Conservation (phyloP, 352 stramenopile genomes). For the Globisporangium solare region DNA sequence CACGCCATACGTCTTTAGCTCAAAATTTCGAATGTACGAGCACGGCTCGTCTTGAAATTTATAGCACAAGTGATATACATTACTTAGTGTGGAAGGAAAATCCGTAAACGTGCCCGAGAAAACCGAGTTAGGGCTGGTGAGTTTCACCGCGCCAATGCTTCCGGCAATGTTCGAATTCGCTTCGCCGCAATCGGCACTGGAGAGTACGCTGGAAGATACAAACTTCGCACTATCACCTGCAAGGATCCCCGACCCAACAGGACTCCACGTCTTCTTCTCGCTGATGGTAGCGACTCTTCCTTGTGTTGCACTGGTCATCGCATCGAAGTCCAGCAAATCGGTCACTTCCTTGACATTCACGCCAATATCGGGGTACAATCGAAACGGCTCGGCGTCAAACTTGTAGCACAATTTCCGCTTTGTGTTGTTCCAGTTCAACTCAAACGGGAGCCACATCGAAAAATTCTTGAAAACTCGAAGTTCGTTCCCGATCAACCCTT, state of each 20-base stretch:
- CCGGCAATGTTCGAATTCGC: conserved; percentile 28
- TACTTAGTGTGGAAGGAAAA: conserved; percentile 30
- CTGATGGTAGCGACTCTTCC: conserved; percentile 42
- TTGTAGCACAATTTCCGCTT: conserved; percentile 63
- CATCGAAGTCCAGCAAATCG: conserved; percentile 32
- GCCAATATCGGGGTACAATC: conserved; percentile 32
- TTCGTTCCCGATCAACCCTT: conserved; percentile 28
- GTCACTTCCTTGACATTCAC: conserved; percentile 54
- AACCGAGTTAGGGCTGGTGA: conserved; percentile 13
- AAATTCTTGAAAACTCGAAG: conserved; percentile 36
- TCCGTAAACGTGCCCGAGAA: conserved; percentile 39
- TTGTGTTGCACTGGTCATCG: conserved; percentile 19
- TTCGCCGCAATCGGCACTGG: conserved; percentile 44
- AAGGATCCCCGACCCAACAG: conserved; percentile 41
- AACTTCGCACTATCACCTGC: conserved; percentile 49
- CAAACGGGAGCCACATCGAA: conserved; percentile 51
- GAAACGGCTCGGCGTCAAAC: conserved; percentile 49
- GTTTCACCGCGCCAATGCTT: conserved; percentile 33
- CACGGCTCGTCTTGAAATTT: conserved; percentile 66
- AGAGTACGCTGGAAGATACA: conserved; percentile 36
- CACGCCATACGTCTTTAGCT: conserved; percentile 44
- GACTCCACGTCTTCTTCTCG: conserved; percentile 41
- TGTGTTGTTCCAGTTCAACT: conserved; percentile 37
- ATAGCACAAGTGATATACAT: conserved; percentile 68
- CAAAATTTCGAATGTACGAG: conserved; percentile 37